These are phyloP conservation scores for Dactylella cylindrospora DNA, from an alignment of 2,329 filamentous ascomycete genomes.

Conservation along the genomic window DNA sequence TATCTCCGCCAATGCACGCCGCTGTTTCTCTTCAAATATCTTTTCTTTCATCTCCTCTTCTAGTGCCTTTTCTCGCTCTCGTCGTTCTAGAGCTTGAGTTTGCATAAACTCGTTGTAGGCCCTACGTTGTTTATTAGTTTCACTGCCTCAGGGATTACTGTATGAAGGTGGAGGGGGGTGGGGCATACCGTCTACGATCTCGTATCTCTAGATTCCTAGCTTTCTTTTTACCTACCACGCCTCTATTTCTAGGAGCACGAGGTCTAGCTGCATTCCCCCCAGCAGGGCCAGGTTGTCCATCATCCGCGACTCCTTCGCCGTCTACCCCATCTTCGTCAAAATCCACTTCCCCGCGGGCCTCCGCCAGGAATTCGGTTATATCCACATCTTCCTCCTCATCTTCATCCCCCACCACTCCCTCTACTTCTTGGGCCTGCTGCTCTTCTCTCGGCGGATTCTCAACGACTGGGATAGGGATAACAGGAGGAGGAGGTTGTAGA, in stretches of 20 bases:
- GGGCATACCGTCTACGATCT: slow-evolving; percentile 31
- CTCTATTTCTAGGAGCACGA: slow-evolving; percentile 13
- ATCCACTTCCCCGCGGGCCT: slow-evolving; percentile 17
- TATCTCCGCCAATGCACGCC: slow-evolving; percentile 36
- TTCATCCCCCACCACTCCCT: background rate
- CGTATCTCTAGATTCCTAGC: slow-evolving; percentile 35
- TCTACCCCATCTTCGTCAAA: slow-evolving; percentile 5
- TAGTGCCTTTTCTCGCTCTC: slow-evolving; percentile 22
- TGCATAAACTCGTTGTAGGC: slow-evolving; percentile 39
- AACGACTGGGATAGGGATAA: background rate
- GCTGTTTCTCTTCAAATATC: slow-evolving; percentile 36
- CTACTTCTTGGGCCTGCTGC: background rate
- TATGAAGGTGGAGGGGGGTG: background rate
- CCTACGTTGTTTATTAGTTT: slow-evolving; percentile 8
- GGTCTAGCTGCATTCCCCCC: background rate
- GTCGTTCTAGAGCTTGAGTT: slow-evolving; percentile 27
- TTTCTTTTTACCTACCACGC: slow-evolving; percentile 42
- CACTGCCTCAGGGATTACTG: background rate
- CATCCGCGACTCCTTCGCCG: background rate
- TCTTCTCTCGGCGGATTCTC: background rate
- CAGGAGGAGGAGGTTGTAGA: slow-evolving; percentile 12
- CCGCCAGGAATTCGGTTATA: slow-evolving; percentile 19
- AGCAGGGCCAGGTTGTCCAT: slow-evolving; percentile 3
- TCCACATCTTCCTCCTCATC: slow-evolving; percentile 21
- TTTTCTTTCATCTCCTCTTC: slow-evolving; percentile 23